Evolutionary conservation across 768 basidiomycete species (phyloP).

Genomic region (Sarcomyxa edulis): DNA sequence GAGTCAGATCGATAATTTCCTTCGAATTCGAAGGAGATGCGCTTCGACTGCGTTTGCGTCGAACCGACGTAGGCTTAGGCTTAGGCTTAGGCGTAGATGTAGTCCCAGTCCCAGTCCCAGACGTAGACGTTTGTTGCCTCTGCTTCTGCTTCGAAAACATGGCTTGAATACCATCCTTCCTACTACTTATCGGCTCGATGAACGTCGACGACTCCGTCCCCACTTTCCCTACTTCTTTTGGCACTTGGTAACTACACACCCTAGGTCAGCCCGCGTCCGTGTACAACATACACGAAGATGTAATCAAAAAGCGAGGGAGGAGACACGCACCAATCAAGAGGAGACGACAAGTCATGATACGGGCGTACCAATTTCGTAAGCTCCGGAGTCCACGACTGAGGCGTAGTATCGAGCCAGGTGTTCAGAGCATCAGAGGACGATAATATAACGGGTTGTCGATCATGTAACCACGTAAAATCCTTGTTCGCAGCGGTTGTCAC

Average conservation of each 20-base stretch:
- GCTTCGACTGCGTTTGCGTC: conserved; percentile 8
- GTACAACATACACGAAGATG: not conserved
- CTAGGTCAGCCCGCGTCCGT: not conserved
- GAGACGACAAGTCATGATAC: conserved; percentile 40
- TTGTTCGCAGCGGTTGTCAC: conserved; percentile 77
- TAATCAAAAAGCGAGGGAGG: not conserved
- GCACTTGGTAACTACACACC: conserved; percentile 70
- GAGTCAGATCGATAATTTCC: not conserved
- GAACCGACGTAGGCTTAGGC: not conserved
- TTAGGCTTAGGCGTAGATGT: too few species aligned
- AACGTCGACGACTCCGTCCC: conserved; percentile 79
- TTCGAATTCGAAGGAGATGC: not conserved
- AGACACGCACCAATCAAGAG: conserved; percentile 62
- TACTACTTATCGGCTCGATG: conserved; percentile 70
- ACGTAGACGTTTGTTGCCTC: not conserved
- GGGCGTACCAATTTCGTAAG: conserved; percentile 59
- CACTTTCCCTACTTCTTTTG: conserved; percentile 87
- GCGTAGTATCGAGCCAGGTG: conserved; percentile 78
- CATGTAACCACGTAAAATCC: conserved; percentile 82
- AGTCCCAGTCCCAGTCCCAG: too few species aligned
- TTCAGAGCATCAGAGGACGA: conserved; percentile 51
- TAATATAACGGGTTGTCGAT: conserved; percentile 84
- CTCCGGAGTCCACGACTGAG: conserved; percentile 55
- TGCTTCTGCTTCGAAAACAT: conserved; percentile 67
- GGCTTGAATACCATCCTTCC: conserved; percentile 83